Evolutionary conservation across 1,139 yeast species (phyloP).

Genomic region (Waltiozyma sp.): DNA sequence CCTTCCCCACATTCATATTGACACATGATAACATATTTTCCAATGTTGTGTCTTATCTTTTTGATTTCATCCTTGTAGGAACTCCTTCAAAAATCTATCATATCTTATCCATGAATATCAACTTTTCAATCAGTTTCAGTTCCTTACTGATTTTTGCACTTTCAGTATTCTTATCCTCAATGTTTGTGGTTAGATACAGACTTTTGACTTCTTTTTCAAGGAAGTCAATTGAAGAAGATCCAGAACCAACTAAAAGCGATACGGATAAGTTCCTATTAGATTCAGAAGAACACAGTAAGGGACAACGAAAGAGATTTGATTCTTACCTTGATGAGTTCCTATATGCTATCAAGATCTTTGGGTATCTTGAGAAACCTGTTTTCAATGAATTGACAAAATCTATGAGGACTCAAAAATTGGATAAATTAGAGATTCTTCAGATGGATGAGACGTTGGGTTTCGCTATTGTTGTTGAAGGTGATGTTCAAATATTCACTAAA

Average conservation of each 20-base stretch:
- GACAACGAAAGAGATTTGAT: constrained; percentile 29
- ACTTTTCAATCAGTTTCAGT: constrained; percentile 15
- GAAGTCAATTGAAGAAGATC: constrained; percentile 31
- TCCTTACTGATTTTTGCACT: constrained; percentile 8
- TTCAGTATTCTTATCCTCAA: constrained; percentile 14
- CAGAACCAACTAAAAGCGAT: constrained; percentile 20
- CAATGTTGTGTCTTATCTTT: neutral
- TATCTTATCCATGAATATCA: constrained; percentile 12
- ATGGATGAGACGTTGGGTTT: constrained; percentile 74
- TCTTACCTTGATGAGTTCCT: constrained; percentile 81
- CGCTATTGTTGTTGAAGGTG: constrained; percentile 90
- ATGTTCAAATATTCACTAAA: constrained; percentile 67
- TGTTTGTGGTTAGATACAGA: constrained; percentile 36
- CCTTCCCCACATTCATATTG: neutral
- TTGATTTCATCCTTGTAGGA: constrained; percentile 6
- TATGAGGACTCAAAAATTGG: constrained; percentile 80
- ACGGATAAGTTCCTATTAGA: constrained; percentile 7
- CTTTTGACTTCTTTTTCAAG: constrained; percentile 42
- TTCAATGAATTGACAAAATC: constrained; percentile 87
- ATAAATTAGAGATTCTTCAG: constrained; percentile 63
- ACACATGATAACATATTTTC: neutral
- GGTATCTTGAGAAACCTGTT: constrained; percentile 81
- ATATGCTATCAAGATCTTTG: constrained; percentile 86
- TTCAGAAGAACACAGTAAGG: constrained; percentile 1
- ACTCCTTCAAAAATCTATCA: constrained; percentile 9